Conservation (phyloP, 1,139 yeast genomes). For the Hansenula lynferdii region DNA sequence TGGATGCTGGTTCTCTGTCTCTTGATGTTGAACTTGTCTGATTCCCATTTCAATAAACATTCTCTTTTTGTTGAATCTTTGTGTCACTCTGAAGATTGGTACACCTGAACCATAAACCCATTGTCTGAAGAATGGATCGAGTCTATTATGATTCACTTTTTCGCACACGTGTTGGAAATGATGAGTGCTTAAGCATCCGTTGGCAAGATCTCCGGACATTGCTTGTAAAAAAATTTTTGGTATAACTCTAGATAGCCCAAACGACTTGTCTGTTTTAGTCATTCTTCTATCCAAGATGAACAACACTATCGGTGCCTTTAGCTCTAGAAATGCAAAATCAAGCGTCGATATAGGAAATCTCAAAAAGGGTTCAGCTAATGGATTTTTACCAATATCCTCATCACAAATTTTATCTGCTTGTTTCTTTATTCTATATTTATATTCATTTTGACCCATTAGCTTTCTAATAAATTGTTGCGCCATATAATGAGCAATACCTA, state of each 20-base stretch:
- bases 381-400: conserved; percentile 76
- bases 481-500: conserved; percentile 86
- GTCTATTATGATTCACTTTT: conserved; percentile 81
- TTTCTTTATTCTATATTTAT: conserved; percentile 62
- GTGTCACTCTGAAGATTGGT: conserved; percentile 85
- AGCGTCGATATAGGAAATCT: conserved; percentile 61
- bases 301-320: conserved; percentile 84
- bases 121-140: conserved; percentile 82
- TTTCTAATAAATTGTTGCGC: conserved; percentile 62
- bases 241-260: conserved; percentile 86
- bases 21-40: conserved; percentile 79
- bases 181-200: conserved; percentile 71
- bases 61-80: conserved; percentile 87
- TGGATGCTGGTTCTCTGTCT: conserved; percentile 46
- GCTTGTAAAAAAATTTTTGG: conserved; percentile 92
- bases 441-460: conserved; percentile 82
- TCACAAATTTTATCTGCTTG: conserved; percentile 63
- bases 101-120: conserved; percentile 93
- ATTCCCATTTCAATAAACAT: conserved; percentile 94
- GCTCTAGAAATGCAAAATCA: conserved; percentile 57
- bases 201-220: conserved; percentile 87
- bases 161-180: conserved; percentile 94
- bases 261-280: conserved; percentile 94
- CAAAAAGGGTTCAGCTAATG: conserved; percentile 65
- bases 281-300: conserved; percentile 84